Base-by-base conservation (phyloP, 495 filamentous ascomycete genomes). In the Neurospora sp. region DNA sequence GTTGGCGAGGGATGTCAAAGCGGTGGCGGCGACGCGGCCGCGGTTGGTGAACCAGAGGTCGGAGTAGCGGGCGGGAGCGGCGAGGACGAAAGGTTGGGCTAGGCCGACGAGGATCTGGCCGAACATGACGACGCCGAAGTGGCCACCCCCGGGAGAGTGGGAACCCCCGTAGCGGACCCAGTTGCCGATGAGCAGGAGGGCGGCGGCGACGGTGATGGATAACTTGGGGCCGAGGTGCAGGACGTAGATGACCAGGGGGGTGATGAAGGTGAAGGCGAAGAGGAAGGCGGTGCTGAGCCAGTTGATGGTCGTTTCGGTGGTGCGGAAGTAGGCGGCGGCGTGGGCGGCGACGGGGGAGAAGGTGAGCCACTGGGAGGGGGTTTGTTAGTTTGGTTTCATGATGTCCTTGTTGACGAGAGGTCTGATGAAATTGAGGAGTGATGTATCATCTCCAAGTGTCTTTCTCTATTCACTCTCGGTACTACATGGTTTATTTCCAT, bases 41-140 rank as follows among this genome's bases (percentile, higher is more conserved):
- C 84, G 80, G 74, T 93, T 91, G 0, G 93, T 93, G 82, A 99
- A 99, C 96, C 96, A 98, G 39, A 97, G 84, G 78, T 97, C 94
- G 72, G 92, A 95, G 78, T 97, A 99, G 72, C 93, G 87, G 4
- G 96, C 94, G 0, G 96, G 95, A 2, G 96, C 93, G 44, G 92
- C 89, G 6, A 98, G 88, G 40, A 97, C 93, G 82, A 98, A 98
- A 0, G 96, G 95, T 75, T 99, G 96, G 14, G 93, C 91, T 10
- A 97, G 84, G 1, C 96, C 96, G 44, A 91, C 93, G 20, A 99
- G 83, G 82, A 98, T 91, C 83, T 99, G 96, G n/a, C 95, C 96
- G 80, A 97, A 91, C 91, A 98, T 93, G 60, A 93, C 91, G 27
- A 92, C 86, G 11, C 91, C 90, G 77, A 93, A 97, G 11, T 73